These are phyloP conservation scores for Macrocystidia cucumis DNA, from an alignment of 1,284 basidiomycete genomes.

Conservation along the genomic window DNA sequence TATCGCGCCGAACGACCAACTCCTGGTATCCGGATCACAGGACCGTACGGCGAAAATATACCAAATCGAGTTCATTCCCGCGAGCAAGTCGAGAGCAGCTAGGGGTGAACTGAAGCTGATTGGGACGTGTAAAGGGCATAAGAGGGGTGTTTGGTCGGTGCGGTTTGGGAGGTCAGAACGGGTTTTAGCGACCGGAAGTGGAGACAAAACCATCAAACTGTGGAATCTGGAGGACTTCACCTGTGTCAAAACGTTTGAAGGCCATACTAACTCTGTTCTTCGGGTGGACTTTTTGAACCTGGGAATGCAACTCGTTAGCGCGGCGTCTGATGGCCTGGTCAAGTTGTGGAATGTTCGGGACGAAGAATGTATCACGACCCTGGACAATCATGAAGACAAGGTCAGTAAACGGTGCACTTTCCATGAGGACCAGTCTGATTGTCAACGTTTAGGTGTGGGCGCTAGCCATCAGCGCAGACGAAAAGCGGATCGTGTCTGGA, in stretches of 20 bases:
- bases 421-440: not conserved
- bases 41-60: slow-evolving; percentile 94
- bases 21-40: slow-evolving; percentile 93
- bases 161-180: slow-evolving; percentile 82
- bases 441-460: slow-evolving; percentile 80
- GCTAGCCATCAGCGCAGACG: slow-evolving; percentile 72
- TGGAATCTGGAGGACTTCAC: slow-evolving; percentile 92
- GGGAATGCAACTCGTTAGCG: slow-evolving; percentile 84
- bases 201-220: slow-evolving; percentile 89
- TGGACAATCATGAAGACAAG: slow-evolving; percentile 97
- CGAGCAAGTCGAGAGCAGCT: slow-evolving; percentile 29
- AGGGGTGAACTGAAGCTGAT: slow-evolving; percentile 70
- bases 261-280: slow-evolving; percentile 96
- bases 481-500: slow-evolving; percentile 80
- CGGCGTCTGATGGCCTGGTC: slow-evolving; percentile 90
- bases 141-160: slow-evolving; percentile 94
- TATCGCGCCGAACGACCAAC: slow-evolving; percentile 82
- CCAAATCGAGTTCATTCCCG: slow-evolving; percentile 54
- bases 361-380: slow-evolving; percentile 81
- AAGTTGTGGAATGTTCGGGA: slow-evolving; percentile 93
- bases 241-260: slow-evolving; percentile 93
- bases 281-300: slow-evolving; percentile 83
- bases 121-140: slow-evolving; percentile 93
- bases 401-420: slow-evolving; percentile 30
- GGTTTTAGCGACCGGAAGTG: slow-evolving; percentile 87